phyloP scores from a whole-genome alignment of 2,329 filamentous ascomycete genomes.

The Fragosphaeria purpurea region DNA sequence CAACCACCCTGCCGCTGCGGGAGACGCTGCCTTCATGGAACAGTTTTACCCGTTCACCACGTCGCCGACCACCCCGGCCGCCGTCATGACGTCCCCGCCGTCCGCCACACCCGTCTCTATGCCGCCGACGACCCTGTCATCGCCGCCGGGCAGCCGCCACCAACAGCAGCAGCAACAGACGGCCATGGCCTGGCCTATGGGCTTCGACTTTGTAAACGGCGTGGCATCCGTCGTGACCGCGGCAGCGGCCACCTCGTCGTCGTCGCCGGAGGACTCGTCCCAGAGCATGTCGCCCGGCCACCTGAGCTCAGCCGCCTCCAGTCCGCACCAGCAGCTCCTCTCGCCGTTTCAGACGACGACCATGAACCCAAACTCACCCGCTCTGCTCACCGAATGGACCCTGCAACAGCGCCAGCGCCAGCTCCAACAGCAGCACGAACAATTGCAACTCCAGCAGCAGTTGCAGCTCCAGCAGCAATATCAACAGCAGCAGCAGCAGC shows the following conservation, averaged over 20 bases:
- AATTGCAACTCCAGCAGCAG: slow-evolving; percentile 30
- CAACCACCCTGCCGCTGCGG: slow-evolving; percentile 31
- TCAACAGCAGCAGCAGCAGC: slow-evolving; percentile 21
- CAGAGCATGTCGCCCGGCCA: slow-evolving; percentile 36
- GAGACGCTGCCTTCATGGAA: slow-evolving; percentile 49
- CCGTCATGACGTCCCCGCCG: slow-evolving; percentile 14
- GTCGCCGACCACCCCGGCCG: slow-evolving; percentile 19
- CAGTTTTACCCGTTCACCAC: slow-evolving; percentile 38
- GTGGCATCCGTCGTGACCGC: slow-evolving; percentile 19
- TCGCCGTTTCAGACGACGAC: slow-evolving; percentile 44
- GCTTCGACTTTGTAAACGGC: slow-evolving; percentile 36
- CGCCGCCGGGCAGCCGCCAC: slow-evolving; percentile 24
- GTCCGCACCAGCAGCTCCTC: slow-evolving; percentile 43
- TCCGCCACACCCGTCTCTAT: slow-evolving; percentile 26
- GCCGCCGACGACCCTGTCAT: slow-evolving; percentile 26
- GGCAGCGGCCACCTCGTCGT: slow-evolving; percentile 30
- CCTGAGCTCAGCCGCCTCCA: slow-evolving; percentile 39
- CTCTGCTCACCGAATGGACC: slow-evolving; percentile 50
- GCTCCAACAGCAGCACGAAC: slow-evolving; percentile 35
- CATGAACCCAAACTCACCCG: slow-evolving; percentile 37
- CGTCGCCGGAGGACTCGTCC: slow-evolving; percentile 42
- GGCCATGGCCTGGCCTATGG: slow-evolving; percentile 38
- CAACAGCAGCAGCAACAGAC: slow-evolving; percentile 29
- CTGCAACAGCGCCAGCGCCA: slow-evolving; percentile 46
- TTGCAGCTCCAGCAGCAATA: slow-evolving; percentile 20